Percentiles rank a stretch among this genome's conserved stretches.
Evolutionary conservation across 768 basidiomycete genomes (phyloP).

Genomic region (Rhizopogon vinicolor): DNA sequence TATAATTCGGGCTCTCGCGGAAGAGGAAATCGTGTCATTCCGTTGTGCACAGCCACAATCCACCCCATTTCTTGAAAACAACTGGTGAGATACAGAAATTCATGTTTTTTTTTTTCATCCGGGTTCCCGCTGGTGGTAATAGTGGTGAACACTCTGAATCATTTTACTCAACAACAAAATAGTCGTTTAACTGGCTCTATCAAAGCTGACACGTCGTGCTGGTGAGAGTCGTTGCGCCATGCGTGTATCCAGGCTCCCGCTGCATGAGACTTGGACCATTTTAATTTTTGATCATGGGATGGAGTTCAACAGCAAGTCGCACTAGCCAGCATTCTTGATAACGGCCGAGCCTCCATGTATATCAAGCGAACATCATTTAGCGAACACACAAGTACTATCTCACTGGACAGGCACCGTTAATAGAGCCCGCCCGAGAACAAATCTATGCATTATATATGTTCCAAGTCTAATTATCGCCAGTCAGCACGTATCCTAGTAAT

Average conservation of each 20-base stretch:
- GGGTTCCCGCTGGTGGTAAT: no score
- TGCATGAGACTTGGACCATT: background rate
- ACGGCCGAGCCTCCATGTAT: background rate
- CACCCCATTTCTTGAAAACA: background rate
- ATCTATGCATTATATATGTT: constrained; percentile 25
- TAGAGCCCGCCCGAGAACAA: background rate
- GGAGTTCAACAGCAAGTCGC: background rate
- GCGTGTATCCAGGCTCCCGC: background rate
- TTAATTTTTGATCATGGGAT: background rate
- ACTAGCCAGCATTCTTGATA: no score
- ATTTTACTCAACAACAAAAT: no score
- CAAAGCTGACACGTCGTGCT: no score
- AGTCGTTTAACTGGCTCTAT: no score
- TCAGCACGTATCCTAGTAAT: constrained; percentile 4
- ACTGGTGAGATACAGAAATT: background rate
- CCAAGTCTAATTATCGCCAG: constrained; percentile 16
- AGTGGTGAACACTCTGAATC: no score
- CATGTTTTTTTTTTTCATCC: no score
- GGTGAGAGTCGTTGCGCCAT: background rate
- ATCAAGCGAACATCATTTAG: background rate
- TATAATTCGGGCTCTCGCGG: constrained; percentile 23
- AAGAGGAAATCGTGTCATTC: constrained; percentile 6
- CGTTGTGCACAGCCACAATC: constrained; percentile 24
- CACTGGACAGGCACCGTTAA: background rate
- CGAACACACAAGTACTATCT: background rate